phyloP scores from a whole-genome alignment of 192 early-diverging fungal genomes.

The Podila minutissima region DNA sequence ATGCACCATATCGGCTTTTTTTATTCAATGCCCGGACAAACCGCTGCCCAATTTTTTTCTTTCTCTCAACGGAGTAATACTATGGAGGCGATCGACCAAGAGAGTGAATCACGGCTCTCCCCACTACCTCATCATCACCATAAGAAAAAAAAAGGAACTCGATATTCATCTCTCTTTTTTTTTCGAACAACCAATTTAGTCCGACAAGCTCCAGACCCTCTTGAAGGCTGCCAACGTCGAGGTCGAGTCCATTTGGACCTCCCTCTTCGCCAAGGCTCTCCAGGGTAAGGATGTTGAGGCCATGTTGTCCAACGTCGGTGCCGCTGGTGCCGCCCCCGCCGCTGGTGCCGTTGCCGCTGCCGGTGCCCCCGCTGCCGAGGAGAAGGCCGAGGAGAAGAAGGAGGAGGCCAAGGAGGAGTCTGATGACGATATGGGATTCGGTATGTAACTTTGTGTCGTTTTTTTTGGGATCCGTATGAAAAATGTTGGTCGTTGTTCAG shows the following conservation, averaged over 20 bases:
- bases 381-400: slow-evolving; percentile 61
- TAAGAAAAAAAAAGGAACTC: slow-evolving; percentile 6
- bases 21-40: no score
- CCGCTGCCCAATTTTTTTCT: background rate
- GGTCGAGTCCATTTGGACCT: slow-evolving; percentile 95
- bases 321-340: slow-evolving; percentile 58
- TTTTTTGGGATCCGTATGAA: background rate
- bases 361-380: slow-evolving; percentile 53
- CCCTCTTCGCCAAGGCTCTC: slow-evolving; percentile 98
- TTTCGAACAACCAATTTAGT: slow-evolving; percentile 54
- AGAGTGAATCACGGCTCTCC: background rate
- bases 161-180: background rate
- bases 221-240: slow-evolving; percentile 91
- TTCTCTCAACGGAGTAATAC: background rate
- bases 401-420: slow-evolving; percentile 82
- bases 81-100: background rate
- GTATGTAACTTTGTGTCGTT: slow-evolving; percentile 51
- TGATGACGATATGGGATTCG: slow-evolving; percentile 88
- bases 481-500: background rate
- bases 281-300: slow-evolving; percentile 90
- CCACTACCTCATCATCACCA: background rate
- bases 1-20: no score
- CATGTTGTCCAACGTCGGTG: slow-evolving; percentile 93
- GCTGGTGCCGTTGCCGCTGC: slow-evolving; percentile 51
- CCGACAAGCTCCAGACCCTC: slow-evolving; percentile 94